Evolutionary conservation across 306 rosid genomes (phyloP).

Genomic region (Biancaea sappan): DNA sequence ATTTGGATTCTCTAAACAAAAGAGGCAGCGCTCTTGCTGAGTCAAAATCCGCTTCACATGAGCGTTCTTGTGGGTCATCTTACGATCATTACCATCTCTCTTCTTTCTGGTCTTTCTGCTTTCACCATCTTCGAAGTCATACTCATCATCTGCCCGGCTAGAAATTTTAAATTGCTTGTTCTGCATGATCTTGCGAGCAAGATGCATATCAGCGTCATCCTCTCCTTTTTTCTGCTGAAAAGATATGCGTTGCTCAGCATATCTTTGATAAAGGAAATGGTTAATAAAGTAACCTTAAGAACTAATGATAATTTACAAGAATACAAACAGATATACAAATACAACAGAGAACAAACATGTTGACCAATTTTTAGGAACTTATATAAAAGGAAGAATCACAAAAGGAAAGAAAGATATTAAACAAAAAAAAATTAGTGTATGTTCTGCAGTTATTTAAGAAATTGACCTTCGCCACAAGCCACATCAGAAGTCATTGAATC

Average conservation of each 20-base stretch:
- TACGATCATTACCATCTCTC: conserved; percentile 57
- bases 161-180: conserved; percentile 69
- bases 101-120: conserved; percentile 66
- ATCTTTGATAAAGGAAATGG: conserved; percentile 44
- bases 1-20: conserved; percentile 81
- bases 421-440: not conserved
- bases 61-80: conserved; percentile 46
- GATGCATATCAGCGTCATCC: conserved; percentile 84
- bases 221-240: conserved; percentile 60
- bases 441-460: conserved; percentile 18
- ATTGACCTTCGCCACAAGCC: conserved; percentile 19
- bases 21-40: conserved; percentile 80
- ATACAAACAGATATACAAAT: conserved; percentile 12
- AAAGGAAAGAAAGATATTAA: not conserved
- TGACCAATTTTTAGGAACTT: conserved; percentile 23
- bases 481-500: conserved; percentile 22
- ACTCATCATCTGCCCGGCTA: conserved; percentile 85
- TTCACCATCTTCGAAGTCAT: conserved; percentile 75
- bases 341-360: conserved; percentile 6
- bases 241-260: conserved; percentile 49
- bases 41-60: conserved; percentile 50
- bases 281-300: conserved; percentile 21
- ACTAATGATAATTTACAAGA: not conserved
- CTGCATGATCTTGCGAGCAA: conserved; percentile 76
- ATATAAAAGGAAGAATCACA: not conserved